A percentile compares a stretch with the other conserved stretches of the same genome.
phyloP scores from a whole-genome alignment of 2,329 filamentous ascomycete genomes.

The Plectosphaerella sp. region DNA sequence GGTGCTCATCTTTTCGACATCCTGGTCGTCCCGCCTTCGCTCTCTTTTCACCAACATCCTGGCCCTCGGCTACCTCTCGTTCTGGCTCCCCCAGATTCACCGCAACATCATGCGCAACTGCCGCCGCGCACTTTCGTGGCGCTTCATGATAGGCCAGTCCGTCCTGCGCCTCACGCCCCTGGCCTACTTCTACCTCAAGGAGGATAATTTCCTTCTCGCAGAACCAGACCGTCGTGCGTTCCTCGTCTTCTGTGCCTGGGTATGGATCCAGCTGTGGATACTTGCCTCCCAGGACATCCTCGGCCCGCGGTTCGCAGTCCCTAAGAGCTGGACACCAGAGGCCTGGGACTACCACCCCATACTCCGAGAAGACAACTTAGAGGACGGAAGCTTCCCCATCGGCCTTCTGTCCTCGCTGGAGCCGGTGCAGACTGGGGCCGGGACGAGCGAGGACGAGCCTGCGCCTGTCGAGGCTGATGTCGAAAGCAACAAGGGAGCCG shows the following conservation, averaged over 20 bases:
- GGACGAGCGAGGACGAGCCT: constrained; percentile 13
- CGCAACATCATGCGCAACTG: constrained; percentile 90
- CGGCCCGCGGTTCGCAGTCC: constrained; percentile 83
- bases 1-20: constrained; percentile 53
- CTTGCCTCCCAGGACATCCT: constrained; percentile 80
- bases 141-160: constrained; percentile 83
- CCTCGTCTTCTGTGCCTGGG: constrained; percentile 64
- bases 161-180: constrained; percentile 73
- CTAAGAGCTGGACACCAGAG: constrained; percentile 61
- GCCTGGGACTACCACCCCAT: constrained; percentile 96
- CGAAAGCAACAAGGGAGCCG: constrained; percentile 23
- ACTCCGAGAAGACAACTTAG: constrained; percentile 74
- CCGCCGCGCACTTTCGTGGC: constrained; percentile 85
- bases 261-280: constrained; percentile 80
- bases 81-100: constrained; percentile 89
- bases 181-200: constrained; percentile 76
- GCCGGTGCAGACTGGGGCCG: constrained; percentile 20
- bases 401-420: constrained; percentile 51
- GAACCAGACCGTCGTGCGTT: constrained; percentile 64
- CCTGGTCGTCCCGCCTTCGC: constrained; percentile 54
- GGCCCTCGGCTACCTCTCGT: constrained; percentile 73
- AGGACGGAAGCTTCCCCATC: constrained; percentile 76
- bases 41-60: constrained; percentile 58
- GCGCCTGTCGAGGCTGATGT: constrained; percentile 20
- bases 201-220: constrained; percentile 78